Base-by-base conservation (phyloP, 2,329 filamentous ascomycete species). In the Paraphoma chrysanthemicola region DNA sequence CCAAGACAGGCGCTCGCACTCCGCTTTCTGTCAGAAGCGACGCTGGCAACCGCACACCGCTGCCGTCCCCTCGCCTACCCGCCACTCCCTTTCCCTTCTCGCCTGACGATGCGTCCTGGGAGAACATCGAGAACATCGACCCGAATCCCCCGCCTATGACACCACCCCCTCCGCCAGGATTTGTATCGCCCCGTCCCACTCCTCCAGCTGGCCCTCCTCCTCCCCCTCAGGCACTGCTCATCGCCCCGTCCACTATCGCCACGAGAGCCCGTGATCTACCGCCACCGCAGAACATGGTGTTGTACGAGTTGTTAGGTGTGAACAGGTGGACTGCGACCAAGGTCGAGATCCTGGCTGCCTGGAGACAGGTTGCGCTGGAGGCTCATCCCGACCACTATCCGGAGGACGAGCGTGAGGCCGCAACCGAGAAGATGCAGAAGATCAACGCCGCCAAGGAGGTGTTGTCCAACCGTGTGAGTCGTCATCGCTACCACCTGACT, bases 361-460 rank as follows among this genome's bases (percentile, higher is more conserved):
- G 67, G 47, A 57, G 53, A 29, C 60, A 50, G 18, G 51, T 57
- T 1, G 63, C 64, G 0, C 31, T 62, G 2, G 50, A 42, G 9
- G 44, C 48, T n/a, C 70, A 73, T 18, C 70, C 70, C 0, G 70
- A 72, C 44, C 67, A 59, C 42, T 66, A 56, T 1, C 9, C 51
- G 0, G 56, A 53, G 2, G 46, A 60, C 17, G 50, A 67, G 6
- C 53, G 53, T 12, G 56, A 54, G 12, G 38, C 28, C 7, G 68
- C 70, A 1, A 67, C 62, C 1, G 16, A 48, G 12, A 50, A 48
- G 18, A 73, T 73, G 70, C 60, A 69, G 54, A 54, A 57, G 12
- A 53, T 72, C 29, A 71, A 71, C 30, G 69, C 61, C 4, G 63
- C 69, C 0, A 67, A 59, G 38, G 69, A 70, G 16, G 52, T 73